phyloP scores from a whole-genome alignment of 2,329 filamentous ascomycete species.

The Fusarium mangiferae region DNA sequence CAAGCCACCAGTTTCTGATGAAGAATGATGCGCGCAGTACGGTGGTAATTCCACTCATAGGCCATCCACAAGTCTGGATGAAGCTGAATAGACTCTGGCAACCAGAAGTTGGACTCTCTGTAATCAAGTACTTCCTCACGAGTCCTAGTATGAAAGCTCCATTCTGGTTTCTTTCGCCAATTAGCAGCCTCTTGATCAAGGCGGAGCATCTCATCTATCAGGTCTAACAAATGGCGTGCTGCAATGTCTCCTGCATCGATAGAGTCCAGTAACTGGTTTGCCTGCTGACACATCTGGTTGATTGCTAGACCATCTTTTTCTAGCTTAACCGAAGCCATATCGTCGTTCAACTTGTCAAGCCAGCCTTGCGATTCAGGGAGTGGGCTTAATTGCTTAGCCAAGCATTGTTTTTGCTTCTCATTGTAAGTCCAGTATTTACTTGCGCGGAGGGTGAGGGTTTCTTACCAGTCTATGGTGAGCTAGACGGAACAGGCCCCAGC shows the following conservation, averaged over 20 bases:
- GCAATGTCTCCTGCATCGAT: slow-evolving; percentile 1
- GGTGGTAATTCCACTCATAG: slow-evolving; percentile 56
- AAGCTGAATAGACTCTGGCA: slow-evolving; percentile 47
- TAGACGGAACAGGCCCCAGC: slow-evolving; percentile 54
- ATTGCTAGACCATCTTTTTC: slow-evolving; percentile 31
- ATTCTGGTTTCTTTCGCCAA: slow-evolving; percentile 49
- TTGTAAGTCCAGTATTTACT: background rate
- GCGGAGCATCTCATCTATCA: slow-evolving; percentile 46
- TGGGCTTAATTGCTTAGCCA: slow-evolving; percentile 46
- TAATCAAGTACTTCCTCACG: slow-evolving; percentile 28
- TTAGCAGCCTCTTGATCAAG: slow-evolving; percentile 46
- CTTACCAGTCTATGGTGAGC: slow-evolving; percentile 51
- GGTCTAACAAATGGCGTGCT: slow-evolving; percentile 21
- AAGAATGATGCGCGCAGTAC: slow-evolving; percentile 51
- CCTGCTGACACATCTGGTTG: slow-evolving; percentile 44
- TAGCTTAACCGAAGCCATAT: slow-evolving; percentile 26
- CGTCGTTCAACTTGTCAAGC: slow-evolving; percentile 47
- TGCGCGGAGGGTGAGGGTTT: fast-evolving
- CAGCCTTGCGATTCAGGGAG: slow-evolving; percentile 45
- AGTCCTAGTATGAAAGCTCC: slow-evolving; percentile 45
- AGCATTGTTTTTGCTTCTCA: slow-evolving; percentile 49
- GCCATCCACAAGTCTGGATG: slow-evolving; percentile 54
- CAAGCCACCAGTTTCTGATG: slow-evolving; percentile 50
- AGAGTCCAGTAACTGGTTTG: slow-evolving; percentile 41
- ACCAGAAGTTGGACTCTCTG: background rate